Conservation (phyloP, 2,329 filamentous ascomycete species). For the Passalora sequoiae region DNA sequence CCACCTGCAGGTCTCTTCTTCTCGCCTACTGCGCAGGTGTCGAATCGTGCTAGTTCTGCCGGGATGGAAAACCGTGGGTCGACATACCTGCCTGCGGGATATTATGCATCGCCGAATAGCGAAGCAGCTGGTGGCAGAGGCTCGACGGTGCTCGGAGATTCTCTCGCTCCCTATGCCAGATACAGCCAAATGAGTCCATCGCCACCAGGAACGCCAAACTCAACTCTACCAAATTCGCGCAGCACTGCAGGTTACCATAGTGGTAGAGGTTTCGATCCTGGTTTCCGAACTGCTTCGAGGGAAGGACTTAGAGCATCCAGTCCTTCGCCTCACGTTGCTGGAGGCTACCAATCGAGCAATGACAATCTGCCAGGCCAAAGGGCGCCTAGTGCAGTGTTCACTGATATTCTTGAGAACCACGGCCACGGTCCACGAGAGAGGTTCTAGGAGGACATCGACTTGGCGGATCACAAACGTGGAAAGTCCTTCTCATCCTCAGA, state of each 20-base stretch:
- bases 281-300: slow-evolving; percentile 6
- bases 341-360: slow-evolving; percentile 25
- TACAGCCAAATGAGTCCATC: slow-evolving; percentile 25
- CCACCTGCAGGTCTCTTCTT: slow-evolving; percentile 80
- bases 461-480: not conserved
- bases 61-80: slow-evolving; percentile 58
- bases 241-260: slow-evolving; percentile 17
- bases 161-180: slow-evolving; percentile 29
- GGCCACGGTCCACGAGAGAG: slow-evolving; percentile 31
- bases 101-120: slow-evolving; percentile 69
- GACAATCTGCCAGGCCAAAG: slow-evolving; percentile 62
- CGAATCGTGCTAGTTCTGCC: slow-evolving; percentile 32
- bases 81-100: slow-evolving; percentile 81
- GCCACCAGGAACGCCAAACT: slow-evolving; percentile 26
- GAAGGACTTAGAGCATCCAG: slow-evolving; percentile 9
- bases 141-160: slow-evolving; percentile 41
- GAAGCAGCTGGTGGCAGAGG: slow-evolving; percentile 38
- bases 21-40: slow-evolving; percentile 73
- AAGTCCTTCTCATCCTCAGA: not conserved
- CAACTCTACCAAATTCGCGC: slow-evolving; percentile 12
- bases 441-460: slow-evolving; percentile 6
- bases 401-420: slow-evolving; percentile 81
- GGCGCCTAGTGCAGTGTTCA: slow-evolving; percentile 82
- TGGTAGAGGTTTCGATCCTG: slow-evolving; percentile 11
- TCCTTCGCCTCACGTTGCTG: slow-evolving; percentile 31